Conservation (phyloP, 305 asterid species). For the Lippia alba region DNA sequence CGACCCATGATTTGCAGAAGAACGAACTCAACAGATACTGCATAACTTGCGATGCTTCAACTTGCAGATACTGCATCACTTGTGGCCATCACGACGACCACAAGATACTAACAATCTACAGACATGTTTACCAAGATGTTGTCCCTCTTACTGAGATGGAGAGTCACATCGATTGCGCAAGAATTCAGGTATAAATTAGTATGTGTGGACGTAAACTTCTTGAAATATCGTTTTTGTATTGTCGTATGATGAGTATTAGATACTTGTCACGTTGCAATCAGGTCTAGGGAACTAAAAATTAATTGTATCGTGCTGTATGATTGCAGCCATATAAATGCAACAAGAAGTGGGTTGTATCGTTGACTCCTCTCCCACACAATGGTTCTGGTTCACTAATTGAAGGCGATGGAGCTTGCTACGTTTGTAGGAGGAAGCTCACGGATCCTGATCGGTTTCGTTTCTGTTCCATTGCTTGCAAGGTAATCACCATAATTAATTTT, state of each 20-base stretch:
- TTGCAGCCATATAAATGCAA: slow-evolving; percentile 49
- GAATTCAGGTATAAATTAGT: slow-evolving; percentile 44
- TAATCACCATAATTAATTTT: not conserved
- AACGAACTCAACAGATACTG: slow-evolving; percentile 48
- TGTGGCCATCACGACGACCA: slow-evolving; percentile 37
- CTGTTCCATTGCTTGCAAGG: slow-evolving; percentile 55
- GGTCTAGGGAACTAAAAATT: too few species aligned
- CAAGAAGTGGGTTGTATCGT: slow-evolving; percentile 47
- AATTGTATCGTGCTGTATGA: too few species aligned
- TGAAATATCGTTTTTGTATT: too few species aligned
- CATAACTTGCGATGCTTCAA: slow-evolving; percentile 40
- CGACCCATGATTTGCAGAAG: slow-evolving; percentile 30
- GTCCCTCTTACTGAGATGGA: slow-evolving; percentile 48
- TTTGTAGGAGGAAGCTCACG: slow-evolving; percentile 45
- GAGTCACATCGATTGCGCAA: slow-evolving; percentile 37
- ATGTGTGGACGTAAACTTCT: not conserved
- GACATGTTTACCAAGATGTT: slow-evolving; percentile 55
- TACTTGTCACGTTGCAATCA: too few species aligned
- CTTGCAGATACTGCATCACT: slow-evolving; percentile 44
- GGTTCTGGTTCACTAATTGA: slow-evolving; percentile 49
- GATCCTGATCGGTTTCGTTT: slow-evolving; percentile 36
- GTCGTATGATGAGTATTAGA: too few species aligned
- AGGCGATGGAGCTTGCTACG: slow-evolving; percentile 45
- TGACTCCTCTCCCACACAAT: slow-evolving; percentile 50
- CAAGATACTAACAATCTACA: slow-evolving; percentile 42